Base-by-base conservation (phyloP, 352 stramenopile species). In the Globisporangium abappressorium region DNA sequence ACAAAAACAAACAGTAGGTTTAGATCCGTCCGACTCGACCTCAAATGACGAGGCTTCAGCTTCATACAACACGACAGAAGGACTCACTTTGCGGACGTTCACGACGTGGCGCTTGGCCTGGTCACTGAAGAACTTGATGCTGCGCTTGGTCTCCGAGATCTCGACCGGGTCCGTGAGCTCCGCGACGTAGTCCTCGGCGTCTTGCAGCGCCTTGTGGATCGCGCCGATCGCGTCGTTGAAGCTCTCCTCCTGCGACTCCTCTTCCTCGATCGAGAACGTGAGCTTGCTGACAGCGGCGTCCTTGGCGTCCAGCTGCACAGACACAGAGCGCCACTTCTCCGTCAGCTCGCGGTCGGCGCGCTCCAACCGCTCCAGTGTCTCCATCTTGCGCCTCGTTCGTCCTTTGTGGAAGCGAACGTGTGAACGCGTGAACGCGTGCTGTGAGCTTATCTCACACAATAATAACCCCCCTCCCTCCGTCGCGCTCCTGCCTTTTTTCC, bases 231-330 rank as follows among this genome's bases (percentile, higher is more conserved):
- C 73, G 20, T 78, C 82, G 64, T 72, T 85, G 57, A 92, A 72
- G 38, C 79, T 77, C 57, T 88, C 80, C 63, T 92, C 82, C 7
- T 92, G 68, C 28, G 59, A 62, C 66, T 85, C 79, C 69, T 94
- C 86, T 57, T 94, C 86, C 33, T 82, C 76, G 4, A 59, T 65
- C 0, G 81, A 86, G 64, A 87, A 94, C 11, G 53, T 69, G 20
- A 91, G 72, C 53, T 81, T 62, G 66, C 56, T 55, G 30, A 18
- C 26, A 9, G 28, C n/a, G 2, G 59, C 51, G 14, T 66, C 67
- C 0, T 65, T 62, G 0, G 62, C 62, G 33, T 82, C 74, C 3
- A 91, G 56, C 5, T 78, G 79, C n/a, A 76, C 76, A 8, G 66
- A 75, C 34, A 90, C 65, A 70, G 79, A 81, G 65, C 74, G 75